phyloP scores from a whole-genome alignment of 2,329 filamentous ascomycete species.

The Colletotrichum trifolii region DNA sequence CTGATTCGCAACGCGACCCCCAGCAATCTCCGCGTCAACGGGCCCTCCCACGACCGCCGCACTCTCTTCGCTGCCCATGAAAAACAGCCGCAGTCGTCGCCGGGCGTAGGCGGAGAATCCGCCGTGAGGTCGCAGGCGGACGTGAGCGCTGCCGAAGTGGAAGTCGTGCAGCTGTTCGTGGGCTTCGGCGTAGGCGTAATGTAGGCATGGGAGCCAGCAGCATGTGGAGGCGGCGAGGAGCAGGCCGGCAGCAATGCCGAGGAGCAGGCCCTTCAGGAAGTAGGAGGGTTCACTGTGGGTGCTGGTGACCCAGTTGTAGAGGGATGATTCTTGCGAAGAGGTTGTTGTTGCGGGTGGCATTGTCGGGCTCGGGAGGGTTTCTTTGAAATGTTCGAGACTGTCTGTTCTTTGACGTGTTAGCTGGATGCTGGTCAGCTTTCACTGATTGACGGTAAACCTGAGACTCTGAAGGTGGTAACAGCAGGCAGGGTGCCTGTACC shows the following conservation, averaged over 20 bases:
- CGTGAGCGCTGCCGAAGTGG: conserved; percentile 1
- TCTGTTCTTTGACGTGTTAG: too few species aligned
- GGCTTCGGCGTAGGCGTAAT: conserved; percentile 9
- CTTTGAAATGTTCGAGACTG: too few species aligned
- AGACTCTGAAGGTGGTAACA: too few species aligned
- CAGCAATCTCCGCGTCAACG: not conserved
- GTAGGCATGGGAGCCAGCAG: conserved; percentile 37
- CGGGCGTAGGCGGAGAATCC: conserved; percentile 1
- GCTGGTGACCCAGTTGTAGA: conserved; percentile 22
- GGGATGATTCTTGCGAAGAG: not conserved
- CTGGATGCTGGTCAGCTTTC: too few species aligned
- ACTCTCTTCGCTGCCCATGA: conserved; percentile 8
- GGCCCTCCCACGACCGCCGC: not conserved
- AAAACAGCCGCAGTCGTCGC: conserved; percentile 4
- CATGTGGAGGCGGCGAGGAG: conserved; percentile 36
- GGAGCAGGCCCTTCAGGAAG: conserved; percentile 34
- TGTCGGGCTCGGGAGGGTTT: too few species aligned
- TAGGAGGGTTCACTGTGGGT: conserved; percentile 2
- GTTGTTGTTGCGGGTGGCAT: not conserved
- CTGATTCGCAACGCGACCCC: not conserved
- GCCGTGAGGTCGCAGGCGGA: conserved; percentile 6
- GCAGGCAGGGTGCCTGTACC: too few species aligned
- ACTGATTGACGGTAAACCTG: too few species aligned
- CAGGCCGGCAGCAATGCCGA: conserved; percentile 33
- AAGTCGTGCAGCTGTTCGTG: conserved; percentile 14